A percentile compares a stretch with the other conserved stretches of the same genome.
Conservation (phyloP, 805 yeast genomes). For the Starmera amethionina region DNA sequence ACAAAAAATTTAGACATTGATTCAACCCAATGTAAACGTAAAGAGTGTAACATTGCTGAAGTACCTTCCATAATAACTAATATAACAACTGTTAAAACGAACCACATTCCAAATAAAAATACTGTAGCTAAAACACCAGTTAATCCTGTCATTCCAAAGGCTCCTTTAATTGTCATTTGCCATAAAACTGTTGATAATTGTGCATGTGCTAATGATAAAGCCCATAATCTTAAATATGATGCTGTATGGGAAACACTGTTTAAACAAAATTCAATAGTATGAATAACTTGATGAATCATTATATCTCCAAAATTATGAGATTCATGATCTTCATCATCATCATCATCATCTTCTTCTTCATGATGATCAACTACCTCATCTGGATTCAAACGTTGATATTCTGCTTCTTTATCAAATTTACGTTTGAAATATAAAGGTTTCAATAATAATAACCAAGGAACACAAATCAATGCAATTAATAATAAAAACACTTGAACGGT, state of each 20-base stretch:
- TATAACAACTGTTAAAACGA: conserved; percentile 79
- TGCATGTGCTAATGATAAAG: conserved; percentile 94
- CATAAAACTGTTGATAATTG: conserved; percentile 91
- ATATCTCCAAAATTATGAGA: conserved; percentile 82
- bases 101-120: conserved; percentile 89
- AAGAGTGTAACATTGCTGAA: conserved; percentile 95
- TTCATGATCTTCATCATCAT: conserved; percentile 31
- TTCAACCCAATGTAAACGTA: conserved; percentile 99
- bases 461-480: conserved; percentile 71
- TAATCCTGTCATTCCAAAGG: conserved; percentile 49
- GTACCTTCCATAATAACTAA: conserved; percentile 98
- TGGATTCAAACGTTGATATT: conserved; percentile 29
- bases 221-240: conserved; percentile 95
- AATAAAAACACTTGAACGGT: conserved; percentile 63
- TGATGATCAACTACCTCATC: conserved; percentile 41
- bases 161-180: conserved; percentile 85
- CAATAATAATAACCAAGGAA: conserved; percentile 83
- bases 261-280: conserved; percentile 95
- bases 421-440: conserved; percentile 73
- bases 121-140: conserved; percentile 71
- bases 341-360: conserved; percentile 33
- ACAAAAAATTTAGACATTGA: conserved; percentile 96
- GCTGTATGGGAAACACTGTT: conserved; percentile 98
- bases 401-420: conserved; percentile 26
- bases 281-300: conserved; percentile 96